Evolutionary conservation across 2,329 filamentous ascomycete genomes (phyloP).

Genomic region (Penicillium sp.): DNA sequence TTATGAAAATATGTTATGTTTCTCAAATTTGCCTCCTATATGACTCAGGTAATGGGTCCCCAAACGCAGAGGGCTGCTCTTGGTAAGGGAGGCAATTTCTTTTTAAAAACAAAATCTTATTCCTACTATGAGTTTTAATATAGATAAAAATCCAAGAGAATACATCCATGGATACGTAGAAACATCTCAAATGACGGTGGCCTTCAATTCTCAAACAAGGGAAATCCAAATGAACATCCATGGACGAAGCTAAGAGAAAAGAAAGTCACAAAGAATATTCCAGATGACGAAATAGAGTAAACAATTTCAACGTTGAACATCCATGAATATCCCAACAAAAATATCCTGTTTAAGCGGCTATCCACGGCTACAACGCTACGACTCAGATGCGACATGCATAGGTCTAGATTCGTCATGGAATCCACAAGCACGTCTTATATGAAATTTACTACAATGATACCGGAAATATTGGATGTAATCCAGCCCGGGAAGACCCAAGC

Average conservation of each 20-base stretch:
- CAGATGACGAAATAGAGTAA: neutral
- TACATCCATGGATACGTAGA: neutral
- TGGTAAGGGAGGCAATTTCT: neutral
- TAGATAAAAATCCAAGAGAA: neutral
- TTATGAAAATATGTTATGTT: neutral
- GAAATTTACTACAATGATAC: neutral
- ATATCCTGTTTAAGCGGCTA: neutral
- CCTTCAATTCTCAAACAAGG: neutral
- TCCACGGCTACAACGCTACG: neutral
- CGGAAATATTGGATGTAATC: neutral
- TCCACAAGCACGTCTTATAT: neutral
- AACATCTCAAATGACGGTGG: neutral
- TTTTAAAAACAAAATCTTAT: neutral
- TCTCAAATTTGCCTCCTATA: neutral
- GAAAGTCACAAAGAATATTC: neutral
- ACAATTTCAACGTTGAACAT: neutral
- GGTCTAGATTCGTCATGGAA: neutral
- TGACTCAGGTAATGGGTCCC: neutral
- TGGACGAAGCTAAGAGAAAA: no score
- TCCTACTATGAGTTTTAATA: neutral
- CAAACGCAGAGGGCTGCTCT: neutral
- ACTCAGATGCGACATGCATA: neutral
- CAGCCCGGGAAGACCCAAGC: conserved; percentile 1
- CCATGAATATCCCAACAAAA: neutral
- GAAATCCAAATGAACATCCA: neutral